Percentiles rank a stretch among this genome's conserved stretches.
Conservation (phyloP, 1,139 yeast genomes). For the Blastobotrys malaysiensis region DNA sequence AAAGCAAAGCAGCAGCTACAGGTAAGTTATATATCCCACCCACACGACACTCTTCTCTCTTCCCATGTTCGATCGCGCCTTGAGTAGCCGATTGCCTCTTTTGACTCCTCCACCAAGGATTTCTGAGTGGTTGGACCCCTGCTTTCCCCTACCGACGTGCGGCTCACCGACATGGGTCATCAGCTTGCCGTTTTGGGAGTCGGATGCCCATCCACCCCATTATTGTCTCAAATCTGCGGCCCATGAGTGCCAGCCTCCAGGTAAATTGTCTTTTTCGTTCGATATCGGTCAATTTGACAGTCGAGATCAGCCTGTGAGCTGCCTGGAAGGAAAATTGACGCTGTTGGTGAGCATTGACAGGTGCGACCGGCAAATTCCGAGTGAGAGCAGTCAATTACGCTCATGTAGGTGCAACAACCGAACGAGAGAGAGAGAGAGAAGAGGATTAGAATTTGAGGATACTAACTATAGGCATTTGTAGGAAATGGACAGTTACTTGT, state of each 20-base stretch:
- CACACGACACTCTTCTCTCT: not conserved
- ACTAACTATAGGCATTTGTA: not conserved
- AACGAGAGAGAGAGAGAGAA: not conserved
- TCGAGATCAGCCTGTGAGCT: not conserved
- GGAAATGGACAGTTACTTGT: conserved; percentile 15
- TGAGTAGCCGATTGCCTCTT: not conserved
- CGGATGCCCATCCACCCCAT: conserved; percentile 6
- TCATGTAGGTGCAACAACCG: not conserved
- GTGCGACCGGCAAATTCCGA: not conserved
- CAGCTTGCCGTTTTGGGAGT: not conserved
- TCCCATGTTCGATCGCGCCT: too few relatives aligned
- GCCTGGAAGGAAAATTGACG: not conserved
- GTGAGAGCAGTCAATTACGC: not conserved
- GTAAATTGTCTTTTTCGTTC: not conserved
- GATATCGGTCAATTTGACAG: not conserved
- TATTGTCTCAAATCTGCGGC: not conserved
- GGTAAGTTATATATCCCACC: conserved; percentile 7
- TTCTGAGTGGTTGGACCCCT: conserved; percentile 1
- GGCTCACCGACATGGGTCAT: not conserved
- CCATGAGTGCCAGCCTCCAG: not conserved
- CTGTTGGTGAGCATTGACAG: not conserved
- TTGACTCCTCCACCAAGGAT: not conserved
- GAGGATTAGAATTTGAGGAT: not conserved
- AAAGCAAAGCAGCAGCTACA: conserved; percentile 12
- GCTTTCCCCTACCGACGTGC: not conserved